phyloP scores from a whole-genome alignment of 768 basidiomycete species.

The Suillus spraguei region DNA sequence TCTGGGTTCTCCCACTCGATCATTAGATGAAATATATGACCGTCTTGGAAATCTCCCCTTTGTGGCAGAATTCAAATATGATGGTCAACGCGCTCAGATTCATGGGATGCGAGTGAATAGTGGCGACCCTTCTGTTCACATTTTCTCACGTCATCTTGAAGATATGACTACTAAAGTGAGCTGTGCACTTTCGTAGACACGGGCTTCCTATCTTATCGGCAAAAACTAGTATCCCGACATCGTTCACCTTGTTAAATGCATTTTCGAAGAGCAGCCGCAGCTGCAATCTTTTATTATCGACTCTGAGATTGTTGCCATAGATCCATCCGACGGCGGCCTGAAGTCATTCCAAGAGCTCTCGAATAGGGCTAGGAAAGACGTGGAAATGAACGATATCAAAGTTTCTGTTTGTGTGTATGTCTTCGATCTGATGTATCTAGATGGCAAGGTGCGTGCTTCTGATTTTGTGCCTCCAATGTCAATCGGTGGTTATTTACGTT shows the following conservation, averaged over 20 bases:
- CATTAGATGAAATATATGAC: conserved; percentile 81
- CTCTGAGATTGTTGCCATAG: conserved; percentile 86
- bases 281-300: conserved; percentile 75
- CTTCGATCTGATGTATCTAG: conserved; percentile 88
- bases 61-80: conserved; percentile 89
- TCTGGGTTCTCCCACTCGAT: conserved; percentile 84
- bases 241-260: conserved; percentile 51
- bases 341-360: conserved; percentile 88
- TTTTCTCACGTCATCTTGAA: conserved; percentile 90
- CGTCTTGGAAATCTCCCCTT: conserved; percentile 68
- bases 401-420: conserved; percentile 82
- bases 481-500: conserved; percentile 13
- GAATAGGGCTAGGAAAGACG: conserved; percentile 83
- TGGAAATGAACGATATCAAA: conserved; percentile 70
- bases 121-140: conserved; percentile 44
- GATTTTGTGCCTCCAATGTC: conserved; percentile 2
- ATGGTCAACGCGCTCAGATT: conserved; percentile 86
- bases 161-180: conserved; percentile 87
- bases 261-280: conserved; percentile 47
- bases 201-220: conserved; percentile 17
- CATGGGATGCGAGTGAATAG: conserved; percentile 46
- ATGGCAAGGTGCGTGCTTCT: conserved; percentile 64
- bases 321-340: conserved; percentile 59
- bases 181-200: conserved; percentile 7
- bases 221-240: conserved; percentile 79